phyloP scores from a whole-genome alignment of 1,284 basidiomycete species.

The Porodaedalea pini region DNA sequence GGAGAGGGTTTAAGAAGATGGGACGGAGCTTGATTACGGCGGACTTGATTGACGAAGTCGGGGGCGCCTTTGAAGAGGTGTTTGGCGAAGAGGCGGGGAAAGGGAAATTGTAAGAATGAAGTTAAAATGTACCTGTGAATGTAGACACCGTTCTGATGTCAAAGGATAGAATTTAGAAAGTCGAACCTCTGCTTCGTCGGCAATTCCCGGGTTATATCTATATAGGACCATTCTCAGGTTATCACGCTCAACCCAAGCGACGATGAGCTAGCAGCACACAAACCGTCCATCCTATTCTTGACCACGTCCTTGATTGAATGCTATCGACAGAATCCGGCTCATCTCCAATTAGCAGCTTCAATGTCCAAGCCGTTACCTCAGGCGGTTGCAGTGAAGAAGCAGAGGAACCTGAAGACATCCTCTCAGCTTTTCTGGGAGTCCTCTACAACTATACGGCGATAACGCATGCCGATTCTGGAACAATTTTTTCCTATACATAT shows the following conservation, averaged over 20 bases:
- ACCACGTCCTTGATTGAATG: not conserved
- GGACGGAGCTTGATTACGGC: slow-evolving; percentile 86
- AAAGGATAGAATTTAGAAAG: no score
- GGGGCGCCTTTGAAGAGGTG: slow-evolving; percentile 67
- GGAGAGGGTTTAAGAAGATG: slow-evolving; percentile 68
- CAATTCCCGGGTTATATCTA: no score
- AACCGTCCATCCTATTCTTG: no score
- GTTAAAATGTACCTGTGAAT: no score
- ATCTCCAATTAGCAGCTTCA: not conserved
- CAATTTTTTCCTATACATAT: slow-evolving; percentile 40
- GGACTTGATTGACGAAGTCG: slow-evolving; percentile 81
- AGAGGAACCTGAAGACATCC: slow-evolving; percentile 57
- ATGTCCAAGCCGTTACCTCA: not conserved
- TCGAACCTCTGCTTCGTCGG: no score
- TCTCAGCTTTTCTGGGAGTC: slow-evolving; percentile 54
- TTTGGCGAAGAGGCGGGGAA: slow-evolving; percentile 56
- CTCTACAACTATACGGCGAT: slow-evolving; percentile 62
- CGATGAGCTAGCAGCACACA: no score
- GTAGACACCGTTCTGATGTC: no score
- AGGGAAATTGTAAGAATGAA: slow-evolving; percentile 6
- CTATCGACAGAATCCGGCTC: not conserved
- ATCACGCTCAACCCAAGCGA: no score
- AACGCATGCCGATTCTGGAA: slow-evolving; percentile 51
- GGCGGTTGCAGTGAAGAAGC: not conserved
- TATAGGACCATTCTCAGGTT: no score